Evolutionary conservation across 2,329 filamentous ascomycete genomes (phyloP), one percentile per base, ranked within the genome.

Genomic region (Pyrenochaeta sp.): DNA sequence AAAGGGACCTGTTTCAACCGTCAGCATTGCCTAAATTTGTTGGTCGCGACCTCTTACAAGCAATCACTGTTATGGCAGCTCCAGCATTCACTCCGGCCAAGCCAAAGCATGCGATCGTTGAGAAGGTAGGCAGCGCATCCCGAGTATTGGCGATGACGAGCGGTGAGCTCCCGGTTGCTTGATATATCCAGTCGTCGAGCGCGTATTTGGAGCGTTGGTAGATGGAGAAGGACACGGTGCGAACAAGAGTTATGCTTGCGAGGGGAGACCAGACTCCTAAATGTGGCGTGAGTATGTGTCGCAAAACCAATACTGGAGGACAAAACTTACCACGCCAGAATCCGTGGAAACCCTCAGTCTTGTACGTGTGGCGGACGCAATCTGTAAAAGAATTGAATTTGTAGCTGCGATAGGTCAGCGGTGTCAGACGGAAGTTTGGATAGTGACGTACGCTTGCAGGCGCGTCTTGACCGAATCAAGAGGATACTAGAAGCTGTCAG

Each of bases 381-480:
- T 90, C 86, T 65, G 81, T 72, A 71, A 89, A 90, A 56, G 82
- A 89, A 55, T 81, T 79, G 73, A 88, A 92, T 53, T 87, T 84
- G 73, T 94, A 93, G 31, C 67, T 69, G 42, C 28, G 35, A 11
- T 15, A 23, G 20, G 55, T 68, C 46, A 67, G 58, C 20, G 19
- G 22, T 44, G 20, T 35, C 37, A 15, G 6, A 18, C 15, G 24
- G 15, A 24, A 8, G 17, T 11, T 18, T 17, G 37, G 39, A 44
- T 34, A 28, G 42, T 26, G 39, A 56, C 72, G 51, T 71, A 75
- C 55, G 88, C 89, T 76, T 95, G 90, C 84, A 94, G 90, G 64
- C 90, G 88, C 42, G 88, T 92, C 78, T 95, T 95, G 68, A 93
- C 87, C 61, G 90, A 93, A 71, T 95, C 90, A 58, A 95, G 82